A percentile compares a stretch with the other conserved stretches of the same genome.
Evolutionary conservation across 768 basidiomycete genomes (phyloP).

Genomic region (Hemileccinum rubropunctum): DNA sequence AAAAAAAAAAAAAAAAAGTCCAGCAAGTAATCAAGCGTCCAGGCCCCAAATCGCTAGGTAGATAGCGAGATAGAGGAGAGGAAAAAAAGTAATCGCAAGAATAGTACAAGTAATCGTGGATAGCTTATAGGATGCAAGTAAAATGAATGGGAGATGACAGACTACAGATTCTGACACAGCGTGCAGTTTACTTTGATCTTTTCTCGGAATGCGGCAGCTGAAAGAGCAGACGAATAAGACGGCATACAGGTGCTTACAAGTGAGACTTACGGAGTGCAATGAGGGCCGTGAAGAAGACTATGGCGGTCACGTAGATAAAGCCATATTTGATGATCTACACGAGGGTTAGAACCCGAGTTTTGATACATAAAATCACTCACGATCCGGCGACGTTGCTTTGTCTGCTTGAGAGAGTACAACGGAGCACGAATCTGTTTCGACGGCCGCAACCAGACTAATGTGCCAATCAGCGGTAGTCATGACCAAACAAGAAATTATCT

Average conservation of each 20-base stretch:
- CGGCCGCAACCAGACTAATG: slow-evolving; percentile 87
- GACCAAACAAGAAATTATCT: slow-evolving; percentile 16
- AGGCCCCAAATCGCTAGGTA: slow-evolving; percentile 1
- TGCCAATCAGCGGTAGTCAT: slow-evolving; percentile 15
- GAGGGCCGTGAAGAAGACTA: slow-evolving; percentile 70
- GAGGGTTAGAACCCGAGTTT: slow-evolving; percentile 8
- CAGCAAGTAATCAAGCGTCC: slow-evolving; percentile 13
- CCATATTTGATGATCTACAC: slow-evolving; percentile 82
- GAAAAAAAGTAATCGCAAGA: not conserved
- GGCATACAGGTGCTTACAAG: slow-evolving; percentile 3
- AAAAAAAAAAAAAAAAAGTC: slow-evolving; percentile 8
- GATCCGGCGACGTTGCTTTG: slow-evolving; percentile 85
- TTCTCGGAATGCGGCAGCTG: slow-evolving; percentile 62
- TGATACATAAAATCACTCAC: slow-evolving; percentile 42
- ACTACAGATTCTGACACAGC: slow-evolving; percentile 65
- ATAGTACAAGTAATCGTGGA: slow-evolving; percentile 19
- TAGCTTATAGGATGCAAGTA: slow-evolving; percentile 29
- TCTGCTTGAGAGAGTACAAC: slow-evolving; percentile 86
- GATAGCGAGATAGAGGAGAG: not conserved
- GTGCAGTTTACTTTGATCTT: slow-evolving; percentile 60
- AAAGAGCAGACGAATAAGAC: slow-evolving; percentile 5
- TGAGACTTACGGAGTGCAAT: slow-evolving; percentile 69
- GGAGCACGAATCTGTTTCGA: slow-evolving; percentile 94
- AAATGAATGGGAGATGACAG: slow-evolving; percentile 33
- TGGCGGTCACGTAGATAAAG: slow-evolving; percentile 64